Base-by-base conservation (phyloP, 345 rosid species). In the Populus alba region DNA sequence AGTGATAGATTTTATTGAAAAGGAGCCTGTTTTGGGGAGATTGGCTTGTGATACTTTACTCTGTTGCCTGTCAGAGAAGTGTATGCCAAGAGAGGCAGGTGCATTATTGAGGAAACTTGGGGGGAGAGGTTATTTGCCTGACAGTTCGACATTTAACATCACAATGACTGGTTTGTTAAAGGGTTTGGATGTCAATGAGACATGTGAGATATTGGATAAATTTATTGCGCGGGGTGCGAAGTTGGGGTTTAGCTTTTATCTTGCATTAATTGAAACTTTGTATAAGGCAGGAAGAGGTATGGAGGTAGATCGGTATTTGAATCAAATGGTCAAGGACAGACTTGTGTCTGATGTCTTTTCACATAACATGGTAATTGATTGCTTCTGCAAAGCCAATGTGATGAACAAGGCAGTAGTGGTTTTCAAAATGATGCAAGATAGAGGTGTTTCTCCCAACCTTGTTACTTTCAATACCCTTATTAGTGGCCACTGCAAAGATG, bases 391-490 rank as follows among this genome's bases (percentile, higher is more conserved):
- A 81, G 83, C 86, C 66, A 73, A 71, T n/a, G 80, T 82, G 88
- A 81, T 77, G 75, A 91, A 88, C 73, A 86, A 75, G 79, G 94
- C 97, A 67, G 77, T 71, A 77, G 53, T 73, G 35, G 73, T 71
- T 71, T 86, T 89, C 29, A 75, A 23, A 45, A 92, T 89, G 79
- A 92, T 93, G 97, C 79, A 78, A 61, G 55, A 68, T 77, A 83
- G 73, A 81, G 92, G 85, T 41, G 75, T 95, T 43, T 78, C 81
- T 70, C 99, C 99, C 22, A 92, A 72, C 78, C 94, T 91, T 8
- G 89, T 91, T 68, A 93, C 98, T 66, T 93, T 93, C 83, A 95
- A 95, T 85, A 95, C 87, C 74, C 89, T 95, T 78, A 81, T 93
- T 37, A 83, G 81, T 66, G 93, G 93, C 63, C 76, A 91, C 80